Base-by-base conservation (phyloP, 805 yeast genomes). In the Saccharomycopsis oosterbeekiorum region DNA sequence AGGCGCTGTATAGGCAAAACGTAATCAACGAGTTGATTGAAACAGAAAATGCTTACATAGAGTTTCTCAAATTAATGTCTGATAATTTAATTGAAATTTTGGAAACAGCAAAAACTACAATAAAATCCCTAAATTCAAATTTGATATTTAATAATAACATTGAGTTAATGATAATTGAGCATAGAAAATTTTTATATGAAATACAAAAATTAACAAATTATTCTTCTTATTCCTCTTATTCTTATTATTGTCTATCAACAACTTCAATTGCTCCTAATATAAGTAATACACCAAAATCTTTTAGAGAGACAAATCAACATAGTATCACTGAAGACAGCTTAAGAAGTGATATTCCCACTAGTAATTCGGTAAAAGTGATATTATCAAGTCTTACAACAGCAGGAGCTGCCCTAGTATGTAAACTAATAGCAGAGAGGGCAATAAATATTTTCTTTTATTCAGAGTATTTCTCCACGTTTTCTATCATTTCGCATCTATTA, bases 21-120 rank as follows among this genome's bases (percentile, higher is more conserved):
- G 62, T 73, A 1, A 64, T 79, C n/a, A 76, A 79, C 60, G 88
- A 83, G 67, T 67, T 83, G 4, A 59, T 78, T 0, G 74, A 74
- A 14, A 81, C 82, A 12, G 88, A 83, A 65, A 74, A 72, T 29
- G 71, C 70, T 0, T 83, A 80, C 66, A 68, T 81, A n/a, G 71
- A 72, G 54, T 77, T 80, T 0, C 67, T 83, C 56, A 73, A 71
- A 43, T 68, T 79, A 63, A 69, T 83, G 19, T 70, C 73, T 6
- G 75, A 73, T n/a, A 74, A 72, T 42, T 83, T 81, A 62, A 66
- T 80, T 3, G 75, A 74, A 9, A 74, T 79, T 1, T 66, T 78
- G 11, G 68, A 75, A 26, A 47, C 53, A 6, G 53, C 53, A 47
- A 47, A 47, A 24, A 47, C 53, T 67, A 67, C 9, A 63, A 62